Base-by-base conservation (phyloP, 495 filamentous ascomycete species). In the Aspergillus taichungensis region DNA sequence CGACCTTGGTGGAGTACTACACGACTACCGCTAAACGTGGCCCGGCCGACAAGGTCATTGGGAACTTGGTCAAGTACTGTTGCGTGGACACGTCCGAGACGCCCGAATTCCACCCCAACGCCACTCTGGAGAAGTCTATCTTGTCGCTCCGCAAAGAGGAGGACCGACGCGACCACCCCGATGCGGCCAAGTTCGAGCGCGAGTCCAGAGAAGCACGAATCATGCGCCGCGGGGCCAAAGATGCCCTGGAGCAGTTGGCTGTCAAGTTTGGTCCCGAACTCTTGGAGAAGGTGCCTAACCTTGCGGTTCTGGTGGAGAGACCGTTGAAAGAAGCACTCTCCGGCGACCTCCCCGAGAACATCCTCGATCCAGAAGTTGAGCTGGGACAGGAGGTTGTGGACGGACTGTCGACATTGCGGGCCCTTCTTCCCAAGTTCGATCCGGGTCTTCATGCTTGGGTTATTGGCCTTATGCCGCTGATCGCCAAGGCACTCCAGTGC, bases 41-140 rank as follows among this genome's bases (percentile, higher is more conserved):
- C 27, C 85, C 90, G 3, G 87, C 90, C 14, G 87, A 95, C 56
- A 98, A 98, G 64, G 84, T 98, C 39, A 87, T 94, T 29, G 77
- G 82, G 28, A 98, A 98, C 63, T 62, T 98, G 44, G 85, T 91
- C 63, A 95, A 95, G 54, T 98, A 95, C 65, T 94, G 87, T 57
- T 97, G 92, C 57, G 84, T 94, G 48, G 92, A 98, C 55, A 94
- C 90, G 6, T 92, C 94, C 0, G 92, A 97, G 63, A 97, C 94
- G 0, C 92, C 92, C 6, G 94, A 96, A 54, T 97, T 96, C 62
- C 79, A 79, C 10, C 76, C 78, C 30, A 91, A 94, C 55, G 83
- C 79, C 0, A 54, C 68, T 18, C 78, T 90, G 41, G 83, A 83
- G 37, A 81, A 78, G 49, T 82, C 83, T 7, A 89, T 98, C 47